These are phyloP conservation scores for Leptomonas pyrrhocoris DNA, from an alignment of 208 protist genomes.

Conservation along the genomic window DNA sequence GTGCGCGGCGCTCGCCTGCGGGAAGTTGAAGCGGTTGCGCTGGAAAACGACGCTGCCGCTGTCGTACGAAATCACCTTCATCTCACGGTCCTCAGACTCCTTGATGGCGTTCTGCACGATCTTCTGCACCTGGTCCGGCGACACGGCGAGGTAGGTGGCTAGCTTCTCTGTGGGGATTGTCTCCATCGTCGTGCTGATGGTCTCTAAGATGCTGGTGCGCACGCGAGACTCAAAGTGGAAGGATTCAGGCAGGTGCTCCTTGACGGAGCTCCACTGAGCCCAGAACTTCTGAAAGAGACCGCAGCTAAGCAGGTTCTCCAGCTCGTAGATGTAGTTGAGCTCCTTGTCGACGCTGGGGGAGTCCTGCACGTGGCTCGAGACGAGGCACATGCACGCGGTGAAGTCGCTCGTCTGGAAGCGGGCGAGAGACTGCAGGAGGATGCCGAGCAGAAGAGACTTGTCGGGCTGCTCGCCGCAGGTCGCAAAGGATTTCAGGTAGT, in stretches of 20 bases:
- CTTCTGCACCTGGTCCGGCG: constrained; percentile 46
- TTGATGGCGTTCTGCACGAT: constrained; percentile 72
- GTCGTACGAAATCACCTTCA: constrained; percentile 51
- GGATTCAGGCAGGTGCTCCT: constrained; percentile 68
- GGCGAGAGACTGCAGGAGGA: constrained; percentile 82
- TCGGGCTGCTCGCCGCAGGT: constrained; percentile 73
- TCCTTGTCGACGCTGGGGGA: constrained; percentile 76
- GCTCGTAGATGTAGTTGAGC: constrained; percentile 81
- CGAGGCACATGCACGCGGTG: constrained; percentile 85
- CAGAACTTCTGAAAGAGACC: constrained; percentile 84
- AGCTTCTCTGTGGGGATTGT: constrained; percentile 50
- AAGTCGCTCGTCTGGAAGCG: constrained; percentile 89
- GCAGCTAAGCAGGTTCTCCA: constrained; percentile 89
- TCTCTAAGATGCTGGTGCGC: constrained; percentile 79
- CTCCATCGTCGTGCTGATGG: constrained; percentile 72
- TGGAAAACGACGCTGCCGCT: constrained; percentile 60
- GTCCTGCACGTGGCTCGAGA: constrained; percentile 83
- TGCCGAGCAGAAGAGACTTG: constrained; percentile 75
- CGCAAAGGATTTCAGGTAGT: constrained; percentile 75
- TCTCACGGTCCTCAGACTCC: constrained; percentile 51
- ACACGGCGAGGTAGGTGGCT: constrained; percentile 64
- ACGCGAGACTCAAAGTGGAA: constrained; percentile 82
- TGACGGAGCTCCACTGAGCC: constrained; percentile 68
- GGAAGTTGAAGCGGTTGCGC: constrained; percentile 72
- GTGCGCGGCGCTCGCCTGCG: constrained; percentile 63